Percentiles rank a stretch among this genome's conserved stretches.
Conservation (phyloP, 2,329 filamentous ascomycete species). For the Xylariaceae sp. region DNA sequence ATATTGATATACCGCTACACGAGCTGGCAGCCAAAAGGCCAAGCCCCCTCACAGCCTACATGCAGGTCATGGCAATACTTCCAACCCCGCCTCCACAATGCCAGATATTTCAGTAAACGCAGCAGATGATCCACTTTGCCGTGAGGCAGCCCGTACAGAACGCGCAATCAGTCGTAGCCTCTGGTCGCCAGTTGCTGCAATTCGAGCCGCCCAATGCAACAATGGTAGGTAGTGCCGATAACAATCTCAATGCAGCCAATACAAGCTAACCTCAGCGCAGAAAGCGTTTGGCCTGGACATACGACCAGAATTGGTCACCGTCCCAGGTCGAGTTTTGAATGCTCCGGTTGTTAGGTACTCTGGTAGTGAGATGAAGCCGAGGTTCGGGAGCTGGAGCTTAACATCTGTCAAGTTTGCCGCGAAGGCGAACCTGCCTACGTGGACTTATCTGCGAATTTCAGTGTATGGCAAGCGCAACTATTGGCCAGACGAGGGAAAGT, state of each 20-base stretch:
- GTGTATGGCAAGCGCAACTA: background rate
- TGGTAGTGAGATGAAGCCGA: background rate
- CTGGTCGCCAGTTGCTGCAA: conserved; percentile 2
- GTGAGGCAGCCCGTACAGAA: conserved; percentile 5
- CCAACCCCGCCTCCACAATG: background rate
- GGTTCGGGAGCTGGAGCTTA: conserved; percentile 5
- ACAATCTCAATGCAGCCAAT: background rate
- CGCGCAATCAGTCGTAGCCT: conserved; percentile 2
- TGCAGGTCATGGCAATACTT: background rate
- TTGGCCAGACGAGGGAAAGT: background rate
- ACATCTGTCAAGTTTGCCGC: conserved; percentile 2
- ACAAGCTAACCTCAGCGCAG: background rate
- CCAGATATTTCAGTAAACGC: background rate
- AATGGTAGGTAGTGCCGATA: background rate
- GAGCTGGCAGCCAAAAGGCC: background rate
- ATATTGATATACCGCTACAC: background rate
- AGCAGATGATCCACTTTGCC: conserved; percentile 6
- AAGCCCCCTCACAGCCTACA: background rate
- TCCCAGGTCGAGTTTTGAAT: conserved; percentile 4
- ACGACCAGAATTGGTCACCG: conserved; percentile 4
- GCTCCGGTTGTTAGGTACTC: conserved; percentile 1
- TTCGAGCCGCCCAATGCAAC: conserved; percentile 4
- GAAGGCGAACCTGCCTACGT: conserved; percentile 1
- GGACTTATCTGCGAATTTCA: conserved; percentile 6
- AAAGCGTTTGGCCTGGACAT: conserved; percentile 4